A percentile compares a stretch with the other conserved stretches of the same genome.
Conservation (phyloP, 2,329 filamentous ascomycete genomes). For the Aureobasidium sp. region DNA sequence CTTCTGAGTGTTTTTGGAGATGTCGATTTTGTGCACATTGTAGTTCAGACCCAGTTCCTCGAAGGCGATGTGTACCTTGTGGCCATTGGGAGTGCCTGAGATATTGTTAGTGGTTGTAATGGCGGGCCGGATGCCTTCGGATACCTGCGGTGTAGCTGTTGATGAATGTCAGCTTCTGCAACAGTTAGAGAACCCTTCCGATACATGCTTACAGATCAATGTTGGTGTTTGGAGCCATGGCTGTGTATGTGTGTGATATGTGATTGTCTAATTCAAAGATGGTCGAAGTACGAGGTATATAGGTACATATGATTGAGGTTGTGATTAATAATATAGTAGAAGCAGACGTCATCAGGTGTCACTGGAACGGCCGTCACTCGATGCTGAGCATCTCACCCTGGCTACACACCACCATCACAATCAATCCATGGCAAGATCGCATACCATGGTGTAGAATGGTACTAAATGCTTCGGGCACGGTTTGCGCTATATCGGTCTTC, state of each 20-base stretch:
- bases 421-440: too few species aligned
- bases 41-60: conserved; percentile 27
- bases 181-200: too few species aligned
- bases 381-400: not conserved
- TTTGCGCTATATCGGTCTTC: too few species aligned
- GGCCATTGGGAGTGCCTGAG: conserved; percentile 27
- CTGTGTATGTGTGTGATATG: not conserved
- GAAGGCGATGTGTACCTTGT: conserved; percentile 26
- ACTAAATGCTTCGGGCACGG: too few species aligned
- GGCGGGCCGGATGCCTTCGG: not conserved
- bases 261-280: not conserved
- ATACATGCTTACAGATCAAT: conserved; percentile 13
- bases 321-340: not conserved
- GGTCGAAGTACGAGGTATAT: not conserved
- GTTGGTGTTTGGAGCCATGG: conserved; percentile 10
- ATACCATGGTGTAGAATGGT: too few species aligned
- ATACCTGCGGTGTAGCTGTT: conserved; percentile 19
- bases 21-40: conserved; percentile 31
- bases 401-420: too few species aligned
- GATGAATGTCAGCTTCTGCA: too few species aligned
- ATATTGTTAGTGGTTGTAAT: not conserved
- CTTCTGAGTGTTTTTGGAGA: conserved; percentile 37
- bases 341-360: not conserved
- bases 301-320: not conserved
- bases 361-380: not conserved